Evolutionary conservation across 2,329 filamentous ascomycete genomes (phyloP), one percentile per base, ranked within the genome.

Genomic region (Cryphonectria naterciae): DNA sequence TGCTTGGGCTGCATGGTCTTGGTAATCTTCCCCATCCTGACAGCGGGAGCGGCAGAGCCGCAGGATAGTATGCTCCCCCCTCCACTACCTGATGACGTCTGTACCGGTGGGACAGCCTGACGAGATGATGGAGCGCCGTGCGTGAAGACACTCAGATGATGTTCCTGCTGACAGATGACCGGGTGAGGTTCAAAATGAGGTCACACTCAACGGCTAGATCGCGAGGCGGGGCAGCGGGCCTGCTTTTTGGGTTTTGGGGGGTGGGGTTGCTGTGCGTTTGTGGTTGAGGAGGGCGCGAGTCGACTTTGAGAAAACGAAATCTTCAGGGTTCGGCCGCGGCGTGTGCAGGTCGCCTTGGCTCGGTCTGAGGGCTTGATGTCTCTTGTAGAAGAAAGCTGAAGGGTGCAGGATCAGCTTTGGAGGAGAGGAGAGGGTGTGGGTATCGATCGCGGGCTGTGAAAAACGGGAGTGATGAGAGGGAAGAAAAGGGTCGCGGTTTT

Each of bases 1-100:
- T 92, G 89, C 83, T 91, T 91, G 72, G 85, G 79, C 81, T 90
- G 89, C 83, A 91, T 89, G 75, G 85, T 82, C 83, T 91, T 92
- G 71, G 86, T 88, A 77, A 92, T 91, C 83, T 89, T 91, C 78
- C 87, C 89, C 90, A 92, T 92, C 77, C 76, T 89, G 85, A 84
- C 81, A 79, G 78, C 79, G 78, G 80, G 80, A 80, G 88, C 88
- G 88, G 88, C 87, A 83, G 80, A 81, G 87, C 88, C 87, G 87
- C 88, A 77, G 77, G 80, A 77, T 74, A 76, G 74, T 76, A 81
- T 82, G 78, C 82, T 84, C 85, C 87, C 46, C 86, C 87, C 87
- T 87, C 87, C 87, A 85, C 87, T 85, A 81, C 84, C 79, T 77
- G 78, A 80, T 76, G 77, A 74, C 75, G 78, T 77, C 79, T 78